These are phyloP conservation scores for Zostera marina DNA, from an alignment of 116 monocot species.

Conservation along the genomic window DNA sequence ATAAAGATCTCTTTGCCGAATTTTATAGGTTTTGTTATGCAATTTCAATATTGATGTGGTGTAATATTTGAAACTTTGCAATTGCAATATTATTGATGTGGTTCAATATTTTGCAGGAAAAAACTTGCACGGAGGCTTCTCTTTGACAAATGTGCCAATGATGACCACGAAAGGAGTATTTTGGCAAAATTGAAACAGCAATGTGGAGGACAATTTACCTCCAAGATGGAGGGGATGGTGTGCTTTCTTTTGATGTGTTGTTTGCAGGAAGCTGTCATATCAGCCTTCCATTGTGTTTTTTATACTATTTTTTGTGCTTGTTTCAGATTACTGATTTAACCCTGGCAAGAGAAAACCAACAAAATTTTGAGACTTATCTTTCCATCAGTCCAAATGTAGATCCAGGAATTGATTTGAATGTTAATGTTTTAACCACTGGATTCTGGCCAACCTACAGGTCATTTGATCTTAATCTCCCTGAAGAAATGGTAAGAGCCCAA, in stretches of 20 bases:
- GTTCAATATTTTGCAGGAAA: constrained; percentile 15
- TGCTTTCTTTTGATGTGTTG: not conserved
- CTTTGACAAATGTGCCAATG: constrained; percentile 32
- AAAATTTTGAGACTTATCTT: constrained; percentile 31
- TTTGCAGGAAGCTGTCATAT: not conserved
- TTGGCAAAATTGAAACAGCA: constrained; percentile 40
- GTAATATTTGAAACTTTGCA: no score
- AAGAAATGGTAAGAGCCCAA: constrained; percentile 22
- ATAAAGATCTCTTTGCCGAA: constrained; percentile 86
- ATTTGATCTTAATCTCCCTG: constrained; percentile 39
- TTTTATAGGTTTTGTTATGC: constrained; percentile 44
- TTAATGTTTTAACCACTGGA: constrained; percentile 41
- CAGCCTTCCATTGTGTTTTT: not conserved
- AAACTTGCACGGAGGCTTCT: constrained; percentile 36
- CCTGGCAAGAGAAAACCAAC: constrained; percentile 28
- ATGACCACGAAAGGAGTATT: constrained; percentile 37
- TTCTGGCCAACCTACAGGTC: constrained; percentile 51
- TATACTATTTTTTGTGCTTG: constrained; percentile 1
- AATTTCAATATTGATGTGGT: not conserved
- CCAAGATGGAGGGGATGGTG: constrained; percentile 54
- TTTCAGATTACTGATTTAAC: constrained; percentile 40
- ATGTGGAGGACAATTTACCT: constrained; percentile 38
- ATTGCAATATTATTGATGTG: not conserved
- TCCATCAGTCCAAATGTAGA: constrained; percentile 12
- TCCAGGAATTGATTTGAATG: constrained; percentile 39